Evolutionary conservation across 2,329 filamentous ascomycete genomes (phyloP), one percentile per base, ranked within the genome.

Genomic region (Sporothrix pseudoabietina): DNA sequence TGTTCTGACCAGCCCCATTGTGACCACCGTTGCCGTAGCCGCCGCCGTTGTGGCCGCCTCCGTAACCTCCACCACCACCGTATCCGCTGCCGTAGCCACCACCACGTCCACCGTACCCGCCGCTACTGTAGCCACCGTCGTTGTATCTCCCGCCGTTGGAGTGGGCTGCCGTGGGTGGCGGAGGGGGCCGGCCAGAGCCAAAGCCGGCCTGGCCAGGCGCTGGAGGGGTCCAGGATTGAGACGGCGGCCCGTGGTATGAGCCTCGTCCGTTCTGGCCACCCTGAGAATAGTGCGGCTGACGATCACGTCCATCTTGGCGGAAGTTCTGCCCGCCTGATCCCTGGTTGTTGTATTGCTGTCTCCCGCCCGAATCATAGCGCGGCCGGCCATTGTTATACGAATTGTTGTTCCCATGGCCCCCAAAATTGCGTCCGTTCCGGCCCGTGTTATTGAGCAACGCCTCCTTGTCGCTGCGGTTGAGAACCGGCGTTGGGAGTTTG

Each of bases 391-490:
- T 63, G 16, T 69, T 66, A 39, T 71, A 63, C n/a, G 57, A 63
- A 32, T 41, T 63, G 41, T 30, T 47, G 22, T 65, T 65, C 19
- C 61, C 39, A 14, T 26, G 35, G 61, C 41, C 83, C 71, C 85
- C 82, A 74, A 81, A 79, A 73, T 86, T 81, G 71, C 93, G 88
- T n/a, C 93, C 90, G 30, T 87, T 85, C 74, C 88, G 87, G 72
- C 87, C 84, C 47, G 91, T 85, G 79, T 91, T 90, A 71, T 87
- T 86, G 79, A 90, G 89, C 59, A 94, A 87, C 8, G 88, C 86
- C 76, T 94, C 91, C 71, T 95, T 89, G 78, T 98, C 94, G 74
- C 87, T 88, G 47, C 88, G 87, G 73, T 92, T 92, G 0, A 99
- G 87, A 10, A 89, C 91, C 1, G 93, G 89, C 1, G 87, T 83